These are phyloP conservation scores for Fomitopsis pinicola DNA, from an alignment of 1,284 basidiomycete species.

Conservation along the genomic window DNA sequence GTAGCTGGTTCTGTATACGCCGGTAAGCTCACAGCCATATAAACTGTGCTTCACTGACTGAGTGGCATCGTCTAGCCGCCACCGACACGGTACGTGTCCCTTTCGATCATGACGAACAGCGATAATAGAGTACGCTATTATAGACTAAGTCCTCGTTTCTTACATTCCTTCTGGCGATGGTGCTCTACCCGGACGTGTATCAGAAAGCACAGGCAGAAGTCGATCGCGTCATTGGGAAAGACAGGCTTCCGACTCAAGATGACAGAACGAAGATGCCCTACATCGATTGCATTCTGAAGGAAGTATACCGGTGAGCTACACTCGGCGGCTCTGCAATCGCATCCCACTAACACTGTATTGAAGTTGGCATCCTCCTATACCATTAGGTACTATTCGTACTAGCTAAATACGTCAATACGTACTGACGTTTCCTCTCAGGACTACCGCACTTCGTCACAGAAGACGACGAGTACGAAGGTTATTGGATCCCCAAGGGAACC, in stretches of 20 bases:
- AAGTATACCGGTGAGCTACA: background rate
- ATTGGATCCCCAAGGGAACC: background rate
- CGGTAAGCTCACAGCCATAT: constrained; percentile 9
- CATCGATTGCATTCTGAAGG: background rate
- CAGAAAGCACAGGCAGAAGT: background rate
- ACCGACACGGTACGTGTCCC: constrained; percentile 2
- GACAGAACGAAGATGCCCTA: background rate
- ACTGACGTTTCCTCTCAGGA: background rate
- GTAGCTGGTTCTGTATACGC: constrained; percentile 20
- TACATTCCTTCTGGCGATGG: constrained; percentile 27
- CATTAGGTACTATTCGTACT: background rate
- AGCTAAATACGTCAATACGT: too few species aligned
- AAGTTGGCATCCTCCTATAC: too few species aligned
- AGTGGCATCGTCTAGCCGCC: background rate
- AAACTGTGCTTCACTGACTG: background rate
- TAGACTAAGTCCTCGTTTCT: constrained; percentile 9
- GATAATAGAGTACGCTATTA: too few species aligned
- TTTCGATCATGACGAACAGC: background rate
- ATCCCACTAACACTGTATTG: too few species aligned
- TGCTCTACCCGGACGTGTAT: constrained; percentile 23
- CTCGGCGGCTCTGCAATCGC: background rate
- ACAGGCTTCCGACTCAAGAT: background rate
- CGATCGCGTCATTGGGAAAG: background rate
- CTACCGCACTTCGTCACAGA: background rate
- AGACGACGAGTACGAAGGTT: background rate